phyloP scores from a whole-genome alignment of 441 rosid species.

The Syzygium malaccense region DNA sequence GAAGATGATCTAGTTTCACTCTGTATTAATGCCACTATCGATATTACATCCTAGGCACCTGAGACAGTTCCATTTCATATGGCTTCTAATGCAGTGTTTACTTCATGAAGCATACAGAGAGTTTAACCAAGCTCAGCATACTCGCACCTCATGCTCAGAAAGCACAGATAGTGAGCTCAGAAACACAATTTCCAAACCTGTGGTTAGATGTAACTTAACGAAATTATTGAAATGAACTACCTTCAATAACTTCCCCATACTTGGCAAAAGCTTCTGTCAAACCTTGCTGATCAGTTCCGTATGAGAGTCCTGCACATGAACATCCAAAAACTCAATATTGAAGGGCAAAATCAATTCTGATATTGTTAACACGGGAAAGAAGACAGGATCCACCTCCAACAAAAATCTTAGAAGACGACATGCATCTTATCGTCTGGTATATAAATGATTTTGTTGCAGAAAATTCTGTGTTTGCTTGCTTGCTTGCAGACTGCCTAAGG shows the following conservation, averaged over 20 bases:
- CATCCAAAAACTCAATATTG: neutral
- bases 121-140: neutral
- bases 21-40: neutral
- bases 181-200: neutral
- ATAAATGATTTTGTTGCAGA: conserved; percentile 55
- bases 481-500: conserved; percentile 52
- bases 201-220: neutral
- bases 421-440: conserved; percentile 61
- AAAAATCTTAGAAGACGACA: conserved; percentile 77
- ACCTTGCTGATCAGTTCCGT: conserved; percentile 53
- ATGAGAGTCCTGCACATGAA: conserved; percentile 55
- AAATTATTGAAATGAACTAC: conserved; percentile 14
- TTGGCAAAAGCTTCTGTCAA: conserved; percentile 63
- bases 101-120: neutral
- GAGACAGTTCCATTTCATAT: neutral
- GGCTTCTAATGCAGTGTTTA: neutral
- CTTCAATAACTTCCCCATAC: conserved; percentile 79
- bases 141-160: neutral
- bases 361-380: neutral
- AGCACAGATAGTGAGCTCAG: neutral
- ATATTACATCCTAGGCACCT: neutral
- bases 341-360: neutral
- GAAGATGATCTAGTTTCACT: neutral
- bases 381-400: conserved; percentile 54
- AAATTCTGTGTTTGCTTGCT: conserved; percentile 34